A percentile compares a stretch with the other conserved stretches of the same genome.
These are phyloP conservation scores for Fraxinus platypoda DNA, from an alignment of 305 asterid species.

Conservation along the genomic window DNA sequence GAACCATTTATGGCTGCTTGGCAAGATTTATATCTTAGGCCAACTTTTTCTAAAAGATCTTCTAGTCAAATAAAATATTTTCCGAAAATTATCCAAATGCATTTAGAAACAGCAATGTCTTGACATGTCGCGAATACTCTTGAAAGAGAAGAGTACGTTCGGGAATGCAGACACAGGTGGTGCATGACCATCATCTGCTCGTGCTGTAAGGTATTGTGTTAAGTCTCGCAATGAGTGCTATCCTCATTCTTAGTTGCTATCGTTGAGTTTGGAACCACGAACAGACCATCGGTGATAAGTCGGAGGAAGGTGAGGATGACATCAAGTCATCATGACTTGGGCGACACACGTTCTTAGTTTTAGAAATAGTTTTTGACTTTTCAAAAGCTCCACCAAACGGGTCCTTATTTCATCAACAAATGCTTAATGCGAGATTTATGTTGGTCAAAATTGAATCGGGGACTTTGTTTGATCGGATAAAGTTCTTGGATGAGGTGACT, in stretches of 20 bases:
- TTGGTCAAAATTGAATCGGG: background rate
- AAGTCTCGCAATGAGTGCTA: background rate
- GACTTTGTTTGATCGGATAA: background rate
- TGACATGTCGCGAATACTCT: background rate
- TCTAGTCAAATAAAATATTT: no score
- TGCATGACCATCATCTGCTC: background rate
- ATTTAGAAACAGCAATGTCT: background rate
- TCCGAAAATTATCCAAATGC: no score
- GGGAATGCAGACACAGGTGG: background rate
- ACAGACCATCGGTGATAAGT: background rate
- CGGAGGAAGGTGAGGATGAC: background rate
- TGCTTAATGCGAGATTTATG: background rate
- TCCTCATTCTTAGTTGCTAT: background rate
- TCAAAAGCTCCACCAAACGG: no score
- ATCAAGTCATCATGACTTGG: background rate
- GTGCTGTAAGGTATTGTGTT: background rate
- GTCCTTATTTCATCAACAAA: background rate
- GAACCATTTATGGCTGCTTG: background rate
- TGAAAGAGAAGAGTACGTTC: background rate
- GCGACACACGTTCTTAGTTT: background rate
- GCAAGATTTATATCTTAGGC: background rate
- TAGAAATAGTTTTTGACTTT: no score
- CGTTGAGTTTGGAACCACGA: background rate
- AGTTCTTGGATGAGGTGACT: background rate
- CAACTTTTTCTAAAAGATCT: background rate